A percentile compares a stretch with the other conserved stretches of the same genome.
These are phyloP conservation scores for Cichorium intybus DNA, from an alignment of 140 eudicot genomes.

Conservation along the genomic window DNA sequence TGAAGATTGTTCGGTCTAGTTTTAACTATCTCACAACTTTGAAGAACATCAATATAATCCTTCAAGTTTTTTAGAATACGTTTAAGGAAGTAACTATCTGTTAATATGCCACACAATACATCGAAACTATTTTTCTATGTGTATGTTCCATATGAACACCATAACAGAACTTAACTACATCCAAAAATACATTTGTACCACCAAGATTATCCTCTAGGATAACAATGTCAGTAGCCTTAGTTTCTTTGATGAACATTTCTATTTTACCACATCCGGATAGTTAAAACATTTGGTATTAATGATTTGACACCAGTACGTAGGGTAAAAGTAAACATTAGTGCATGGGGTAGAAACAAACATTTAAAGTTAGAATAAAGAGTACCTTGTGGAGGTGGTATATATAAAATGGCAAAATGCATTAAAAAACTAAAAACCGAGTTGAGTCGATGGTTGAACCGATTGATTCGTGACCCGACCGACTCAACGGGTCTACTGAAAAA, in stretches of 20 bases:
- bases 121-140: constrained; percentile 49
- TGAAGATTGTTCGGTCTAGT: constrained; percentile 57
- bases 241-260: constrained; percentile 50
- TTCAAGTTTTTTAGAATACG: constrained; percentile 64
- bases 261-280: constrained; percentile 72
- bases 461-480: too few relatives aligned
- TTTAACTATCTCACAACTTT: constrained; percentile 45
- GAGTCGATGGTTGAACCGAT: too few relatives aligned
- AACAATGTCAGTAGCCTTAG: constrained; percentile 22
- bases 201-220: constrained; percentile 63
- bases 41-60: constrained; percentile 71
- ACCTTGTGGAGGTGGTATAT: constrained; percentile 96
- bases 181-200: constrained; percentile 49
- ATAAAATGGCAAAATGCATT: too few relatives aligned
- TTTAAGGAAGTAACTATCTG: constrained; percentile 77
- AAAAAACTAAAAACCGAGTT: too few relatives aligned
- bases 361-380: constrained; percentile 6
- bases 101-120: constrained; percentile 66
- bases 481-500: too few relatives aligned
- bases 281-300: constrained; percentile 23
- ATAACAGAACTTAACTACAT: constrained; percentile 64
- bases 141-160: constrained; percentile 57
- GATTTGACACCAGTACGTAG: neutral
- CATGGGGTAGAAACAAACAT: too few relatives aligned
- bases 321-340: neutral